Base-by-base conservation (phyloP, 768 basidiomycete species). In the Filobasidium floriforme region DNA sequence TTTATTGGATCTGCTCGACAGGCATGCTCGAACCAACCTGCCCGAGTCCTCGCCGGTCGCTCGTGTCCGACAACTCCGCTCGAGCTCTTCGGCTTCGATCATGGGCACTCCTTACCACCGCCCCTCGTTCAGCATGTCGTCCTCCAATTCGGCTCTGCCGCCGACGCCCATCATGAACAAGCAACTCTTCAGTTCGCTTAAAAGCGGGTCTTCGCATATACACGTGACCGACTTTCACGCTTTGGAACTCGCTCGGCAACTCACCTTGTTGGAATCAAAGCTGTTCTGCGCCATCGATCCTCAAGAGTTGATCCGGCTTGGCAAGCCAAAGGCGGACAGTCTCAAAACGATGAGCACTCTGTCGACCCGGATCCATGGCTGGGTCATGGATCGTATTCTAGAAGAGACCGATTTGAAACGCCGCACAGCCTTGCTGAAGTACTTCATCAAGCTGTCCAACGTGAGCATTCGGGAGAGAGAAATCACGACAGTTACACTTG, bases 241-340 rank as follows among this genome's bases (percentile, higher is more conserved):
- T 40, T 80, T 93, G 70, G 96, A 99, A 77, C 82, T 98, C 52
- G 92, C 92, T 9, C 84, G 96, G 59, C 96, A 99, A 79, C 76
- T 98, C 71, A 96, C 94, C 19, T 84, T 93, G 70, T 89, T 93
- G 88, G 96, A 99, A 77, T 89, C 87, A 70, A 85, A 85, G 66
- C 79, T 96, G 54, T 98, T 92, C 76, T 87, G 89, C 69, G 84
- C 85, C 61, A 91, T 98, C 69, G 85, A 84, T 63, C 85, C 93
- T 0, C 89, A 92, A 70, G 96, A 98, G 76, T 82, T 99, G 55
- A 77, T 99, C 67, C 89, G 90, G 79, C 86, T 85, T 12, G 89
- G 88, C 3, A 86, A 89, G 74, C 86, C 87, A 67, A 70, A 67
- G 85, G 86, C 68, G 82, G 82, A 43, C 82, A 82, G 73, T 81